Percentiles rank a stretch among this genome's conserved stretches.
These are phyloP conservation scores for Ogataea paraovalis DNA, from an alignment of 805 yeast species.

Conservation along the genomic window DNA sequence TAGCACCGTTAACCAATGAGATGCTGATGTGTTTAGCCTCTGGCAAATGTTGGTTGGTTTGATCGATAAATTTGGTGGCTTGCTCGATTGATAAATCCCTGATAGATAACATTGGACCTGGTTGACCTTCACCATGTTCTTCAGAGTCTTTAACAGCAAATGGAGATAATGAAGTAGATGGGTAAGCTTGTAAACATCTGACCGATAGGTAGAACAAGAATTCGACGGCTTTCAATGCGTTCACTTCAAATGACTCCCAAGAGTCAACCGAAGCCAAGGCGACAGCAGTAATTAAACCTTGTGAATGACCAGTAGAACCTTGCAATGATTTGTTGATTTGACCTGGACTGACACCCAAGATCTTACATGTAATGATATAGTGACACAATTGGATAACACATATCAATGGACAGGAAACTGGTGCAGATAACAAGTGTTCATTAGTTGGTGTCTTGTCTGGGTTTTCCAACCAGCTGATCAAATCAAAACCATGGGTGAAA, in stretches of 20 bases:
- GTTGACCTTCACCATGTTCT: constrained; percentile 92
- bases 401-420: constrained; percentile 95
- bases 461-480: constrained; percentile 79
- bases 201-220: constrained; percentile 91
- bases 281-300: constrained; percentile 88
- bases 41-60: constrained; percentile 92
- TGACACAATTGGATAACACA: constrained; percentile 94
- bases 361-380: constrained; percentile 81
- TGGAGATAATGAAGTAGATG: constrained; percentile 92
- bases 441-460: constrained; percentile 86
- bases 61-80: constrained; percentile 73
- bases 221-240: constrained; percentile 75
- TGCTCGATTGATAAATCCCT: constrained; percentile 80
- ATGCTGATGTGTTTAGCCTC: constrained; percentile 84
- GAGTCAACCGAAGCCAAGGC: constrained; percentile 79
- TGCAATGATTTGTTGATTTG: constrained; percentile 64
- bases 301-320: constrained; percentile 88
- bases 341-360: constrained; percentile 86
- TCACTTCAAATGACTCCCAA: constrained; percentile 77
- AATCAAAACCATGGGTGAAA: constrained; percentile 90
- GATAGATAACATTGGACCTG: constrained; percentile 95
- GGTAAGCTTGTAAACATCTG: constrained; percentile 85
- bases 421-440: constrained; percentile 84
- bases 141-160: constrained; percentile 86
- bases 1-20: constrained; percentile 91